Percentiles rank a stretch among this genome's conserved stretches.
These are phyloP conservation scores for Cephalotrichum gorgonifer DNA, from an alignment of 2,329 filamentous ascomycete species.

Conservation along the genomic window DNA sequence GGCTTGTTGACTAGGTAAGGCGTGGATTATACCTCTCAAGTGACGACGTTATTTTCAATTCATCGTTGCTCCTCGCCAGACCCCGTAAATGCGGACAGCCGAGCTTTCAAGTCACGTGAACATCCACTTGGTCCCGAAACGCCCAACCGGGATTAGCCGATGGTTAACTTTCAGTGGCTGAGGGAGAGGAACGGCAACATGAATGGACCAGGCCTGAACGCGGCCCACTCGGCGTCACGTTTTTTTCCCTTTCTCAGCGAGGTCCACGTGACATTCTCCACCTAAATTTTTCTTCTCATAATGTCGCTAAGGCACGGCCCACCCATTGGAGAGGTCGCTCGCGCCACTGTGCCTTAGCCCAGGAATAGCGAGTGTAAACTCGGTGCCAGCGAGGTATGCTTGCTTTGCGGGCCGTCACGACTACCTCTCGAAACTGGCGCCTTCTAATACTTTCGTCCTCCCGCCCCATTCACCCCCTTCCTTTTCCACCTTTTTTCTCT, in stretches of 20 bases:
- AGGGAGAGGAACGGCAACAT: background rate
- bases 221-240: no score
- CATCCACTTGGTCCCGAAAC: background rate
- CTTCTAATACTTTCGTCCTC: slow-evolving; percentile 12
- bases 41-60: slow-evolving; percentile 7
- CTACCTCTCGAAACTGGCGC: slow-evolving; percentile 5
- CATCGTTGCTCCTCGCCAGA: slow-evolving; percentile 1
- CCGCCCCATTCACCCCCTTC: slow-evolving; percentile 15
- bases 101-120: slow-evolving; percentile 5
- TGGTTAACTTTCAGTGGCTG: background rate
- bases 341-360: background rate
- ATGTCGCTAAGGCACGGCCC: background rate
- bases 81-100: slow-evolving; percentile 4
- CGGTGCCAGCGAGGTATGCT: slow-evolving; percentile 5
- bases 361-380: slow-evolving; percentile 1
- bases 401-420: slow-evolving; percentile 6
- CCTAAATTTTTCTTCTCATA: background rate
- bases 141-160: background rate
- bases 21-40: background rate
- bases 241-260: no score
- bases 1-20: background rate
- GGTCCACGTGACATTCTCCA: background rate
- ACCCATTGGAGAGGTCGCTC: background rate
- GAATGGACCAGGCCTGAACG: background rate
- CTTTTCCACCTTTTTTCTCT: slow-evolving; percentile 13